These are phyloP conservation scores for Kodamaea restingae DNA, from an alignment of 805 yeast species.

Conservation along the genomic window DNA sequence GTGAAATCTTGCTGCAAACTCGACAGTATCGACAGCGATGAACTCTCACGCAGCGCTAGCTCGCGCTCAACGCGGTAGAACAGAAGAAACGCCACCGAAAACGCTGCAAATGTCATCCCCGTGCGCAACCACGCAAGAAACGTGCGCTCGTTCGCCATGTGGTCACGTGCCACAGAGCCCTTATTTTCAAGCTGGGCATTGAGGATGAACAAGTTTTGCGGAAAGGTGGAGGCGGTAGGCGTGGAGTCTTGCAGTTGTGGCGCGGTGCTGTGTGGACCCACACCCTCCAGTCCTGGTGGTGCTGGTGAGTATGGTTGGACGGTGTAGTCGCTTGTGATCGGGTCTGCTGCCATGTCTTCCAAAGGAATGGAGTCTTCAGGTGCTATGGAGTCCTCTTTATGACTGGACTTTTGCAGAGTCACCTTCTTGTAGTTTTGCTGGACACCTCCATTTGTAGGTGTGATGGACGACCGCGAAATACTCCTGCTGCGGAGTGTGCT, in stretches of 20 bases:
- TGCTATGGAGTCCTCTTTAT: too few relatives aligned
- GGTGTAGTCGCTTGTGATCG: too few relatives aligned
- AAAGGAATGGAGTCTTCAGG: too few relatives aligned
- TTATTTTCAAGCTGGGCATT: constrained; percentile 21
- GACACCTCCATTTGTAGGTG: too few relatives aligned
- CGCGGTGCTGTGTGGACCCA: too few relatives aligned
- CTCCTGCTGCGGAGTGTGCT: neutral
- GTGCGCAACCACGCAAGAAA: constrained; percentile 30
- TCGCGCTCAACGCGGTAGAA: constrained; percentile 17
- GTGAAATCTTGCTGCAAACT: constrained; percentile 1
- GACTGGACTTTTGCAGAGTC: too few relatives aligned
- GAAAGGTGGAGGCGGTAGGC: neutral
- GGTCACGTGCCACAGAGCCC: constrained; percentile 38
- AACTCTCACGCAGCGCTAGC: neutral
- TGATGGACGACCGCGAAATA: neutral
- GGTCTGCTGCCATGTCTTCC: too few relatives aligned
- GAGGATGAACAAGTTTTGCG: neutral
- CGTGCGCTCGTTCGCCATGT: constrained; percentile 34
- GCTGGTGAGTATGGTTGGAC: too few relatives aligned
- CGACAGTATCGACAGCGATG: neutral
- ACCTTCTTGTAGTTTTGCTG: too few relatives aligned
- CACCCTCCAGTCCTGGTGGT: too few relatives aligned
- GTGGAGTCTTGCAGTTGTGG: too few relatives aligned
- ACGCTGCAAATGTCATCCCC: constrained; percentile 19
- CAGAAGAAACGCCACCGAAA: constrained; percentile 23